Conservation (phyloP, 768 basidiomycete species). For the Termitomyces sp. region DNA sequence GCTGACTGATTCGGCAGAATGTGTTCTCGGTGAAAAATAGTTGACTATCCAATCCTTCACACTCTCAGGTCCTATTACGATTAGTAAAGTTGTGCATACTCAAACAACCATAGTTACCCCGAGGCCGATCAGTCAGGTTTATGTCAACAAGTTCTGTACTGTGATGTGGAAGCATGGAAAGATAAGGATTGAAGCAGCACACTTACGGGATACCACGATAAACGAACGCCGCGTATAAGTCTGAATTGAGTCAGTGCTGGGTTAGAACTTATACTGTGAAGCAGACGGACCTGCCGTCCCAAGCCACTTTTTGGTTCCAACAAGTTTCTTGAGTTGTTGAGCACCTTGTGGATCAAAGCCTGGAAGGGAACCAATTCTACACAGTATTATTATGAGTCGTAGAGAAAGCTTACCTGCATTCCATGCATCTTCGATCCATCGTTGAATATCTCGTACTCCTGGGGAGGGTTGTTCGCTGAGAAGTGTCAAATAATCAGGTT, state of each 20-base stretch:
- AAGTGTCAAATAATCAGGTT: slow-evolving; percentile 57
- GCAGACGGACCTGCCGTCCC: slow-evolving; percentile 63
- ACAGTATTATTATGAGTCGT: not conserved
- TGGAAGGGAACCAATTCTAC: slow-evolving; percentile 8
- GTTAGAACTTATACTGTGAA: not conserved
- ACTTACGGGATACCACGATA: slow-evolving; percentile 79
- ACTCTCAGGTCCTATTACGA: slow-evolving; percentile 29
- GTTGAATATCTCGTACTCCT: slow-evolving; percentile 69
- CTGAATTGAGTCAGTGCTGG: slow-evolving; percentile 27
- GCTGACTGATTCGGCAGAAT: slow-evolving; percentile 22
- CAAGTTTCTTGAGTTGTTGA: slow-evolving; percentile 47
- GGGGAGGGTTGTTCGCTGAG: slow-evolving; percentile 57
- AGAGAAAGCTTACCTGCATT: slow-evolving; percentile 37
- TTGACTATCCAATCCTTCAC: slow-evolving; percentile 70
- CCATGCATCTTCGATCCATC: slow-evolving; percentile 84
- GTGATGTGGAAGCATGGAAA: slow-evolving; percentile 1
- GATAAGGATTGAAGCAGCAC: slow-evolving; percentile 1
- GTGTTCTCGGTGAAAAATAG: slow-evolving; percentile 51
- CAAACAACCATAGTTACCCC: slow-evolving; percentile 29
- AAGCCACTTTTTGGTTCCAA: slow-evolving; percentile 67
- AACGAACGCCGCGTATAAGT: slow-evolving; percentile 75
- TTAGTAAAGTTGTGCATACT: not conserved
- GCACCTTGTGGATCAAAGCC: slow-evolving; percentile 77
- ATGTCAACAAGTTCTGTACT: slow-evolving; percentile 69
- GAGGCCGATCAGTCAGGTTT: slow-evolving; percentile 34